These are phyloP conservation scores for Boletus subparvulus DNA, from an alignment of 768 basidiomycete species.

Conservation along the genomic window DNA sequence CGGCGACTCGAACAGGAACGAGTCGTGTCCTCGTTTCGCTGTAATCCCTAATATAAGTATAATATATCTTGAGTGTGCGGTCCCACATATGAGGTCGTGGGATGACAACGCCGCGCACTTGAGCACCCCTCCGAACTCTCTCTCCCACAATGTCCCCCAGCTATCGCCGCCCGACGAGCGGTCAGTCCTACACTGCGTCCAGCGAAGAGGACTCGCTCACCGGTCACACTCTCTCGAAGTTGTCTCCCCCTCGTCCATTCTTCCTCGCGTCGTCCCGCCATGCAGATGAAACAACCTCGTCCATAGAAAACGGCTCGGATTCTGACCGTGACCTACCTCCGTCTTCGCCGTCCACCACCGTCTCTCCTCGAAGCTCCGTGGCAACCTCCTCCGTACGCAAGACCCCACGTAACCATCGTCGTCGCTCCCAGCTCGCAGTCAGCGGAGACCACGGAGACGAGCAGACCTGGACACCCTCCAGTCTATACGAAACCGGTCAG, in stretches of 20 bases:
- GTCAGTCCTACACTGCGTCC: constrained; percentile 16
- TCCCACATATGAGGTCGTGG: not conserved
- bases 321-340: constrained; percentile 30
- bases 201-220: constrained; percentile 30
- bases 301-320: constrained; percentile 30
- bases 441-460: constrained; percentile 18
- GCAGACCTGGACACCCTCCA: constrained; percentile 14
- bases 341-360: constrained; percentile 13
- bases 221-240: constrained; percentile 13
- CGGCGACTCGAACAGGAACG: constrained; percentile 6
- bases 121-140: constrained; percentile 2
- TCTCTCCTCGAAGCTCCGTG: constrained; percentile 18
- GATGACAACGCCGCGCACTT: not conserved
- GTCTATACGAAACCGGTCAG: constrained; percentile 7
- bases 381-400: constrained; percentile 16
- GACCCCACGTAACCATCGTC: constrained; percentile 21
- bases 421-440: constrained; percentile 27
- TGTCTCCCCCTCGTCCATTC: constrained; percentile 39
- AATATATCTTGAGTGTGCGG: not conserved
- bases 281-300: constrained; percentile 22
- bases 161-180: constrained; percentile 13
- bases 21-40: constrained; percentile 7
- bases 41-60: constrained; percentile 2
- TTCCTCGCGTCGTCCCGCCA: constrained; percentile 31
- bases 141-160: constrained; percentile 15